Percentiles rank a stretch among this genome's conserved stretches.
Evolutionary conservation across 768 basidiomycete species (phyloP).

Genomic region (Boletus pseudo-olivaceus): DNA sequence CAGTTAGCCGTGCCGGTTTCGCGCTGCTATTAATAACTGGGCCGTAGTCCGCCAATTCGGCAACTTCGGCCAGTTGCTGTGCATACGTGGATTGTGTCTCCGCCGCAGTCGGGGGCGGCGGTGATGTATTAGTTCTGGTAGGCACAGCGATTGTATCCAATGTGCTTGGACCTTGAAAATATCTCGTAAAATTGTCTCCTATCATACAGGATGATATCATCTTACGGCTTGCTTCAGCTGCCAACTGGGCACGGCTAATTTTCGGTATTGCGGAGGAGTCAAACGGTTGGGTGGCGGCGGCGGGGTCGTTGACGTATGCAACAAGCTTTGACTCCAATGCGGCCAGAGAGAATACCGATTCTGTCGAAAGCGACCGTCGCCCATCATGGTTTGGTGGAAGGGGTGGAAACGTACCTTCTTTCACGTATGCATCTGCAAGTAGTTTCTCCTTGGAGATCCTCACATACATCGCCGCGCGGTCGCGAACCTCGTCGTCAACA

Average conservation of each 20-base stretch:
- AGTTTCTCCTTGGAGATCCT: conserved; percentile 75
- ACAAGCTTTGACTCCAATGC: conserved; percentile 89
- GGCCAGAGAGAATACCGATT: conserved; percentile 90
- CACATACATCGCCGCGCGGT: conserved; percentile 94
- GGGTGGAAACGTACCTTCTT: conserved; percentile 66
- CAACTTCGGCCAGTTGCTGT: conserved; percentile 80
- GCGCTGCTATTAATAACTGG: conserved; percentile 81
- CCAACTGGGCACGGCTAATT: conserved; percentile 89
- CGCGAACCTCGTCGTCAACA: conserved; percentile 97
- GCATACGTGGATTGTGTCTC: conserved; percentile 87
- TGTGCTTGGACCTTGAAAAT: conserved; percentile 69
- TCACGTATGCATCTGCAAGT: conserved; percentile 83
- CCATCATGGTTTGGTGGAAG: background rate
- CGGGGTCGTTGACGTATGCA: conserved; percentile 86
- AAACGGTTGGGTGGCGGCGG: conserved; percentile 69
- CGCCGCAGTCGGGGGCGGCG: conserved; percentile 77
- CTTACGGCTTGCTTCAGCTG: conserved; percentile 85
- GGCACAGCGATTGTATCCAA: conserved; percentile 83
- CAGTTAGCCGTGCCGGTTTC: conserved; percentile 81
- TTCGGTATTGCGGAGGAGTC: conserved; percentile 86
- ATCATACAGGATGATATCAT: conserved; percentile 1
- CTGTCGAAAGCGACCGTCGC: conserved; percentile 39
- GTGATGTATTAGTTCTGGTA: conserved; percentile 52
- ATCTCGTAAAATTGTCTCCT: conserved; percentile 9
- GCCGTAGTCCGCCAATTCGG: conserved; percentile 84